Conservation (phyloP, 768 basidiomycete species). For the Phylloporus sp. region DNA sequence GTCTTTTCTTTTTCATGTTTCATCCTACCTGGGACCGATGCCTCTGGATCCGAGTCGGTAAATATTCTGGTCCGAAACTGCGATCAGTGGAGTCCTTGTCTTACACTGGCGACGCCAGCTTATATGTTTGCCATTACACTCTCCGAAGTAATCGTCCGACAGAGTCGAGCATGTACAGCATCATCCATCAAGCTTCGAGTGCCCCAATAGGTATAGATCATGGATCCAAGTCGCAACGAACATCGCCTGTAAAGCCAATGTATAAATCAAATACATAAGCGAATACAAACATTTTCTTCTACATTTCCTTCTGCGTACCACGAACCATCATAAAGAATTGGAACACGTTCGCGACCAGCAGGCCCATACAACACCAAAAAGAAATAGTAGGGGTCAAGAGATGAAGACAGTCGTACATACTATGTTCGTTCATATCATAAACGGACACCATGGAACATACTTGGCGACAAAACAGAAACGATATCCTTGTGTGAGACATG, state of each 20-base stretch:
- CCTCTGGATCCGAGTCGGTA: background rate
- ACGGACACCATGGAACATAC: slow-evolving; percentile 15
- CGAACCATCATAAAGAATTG: background rate
- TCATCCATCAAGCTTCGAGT: no score
- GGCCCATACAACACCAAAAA: slow-evolving; percentile 10
- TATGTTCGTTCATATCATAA: slow-evolving; percentile 28
- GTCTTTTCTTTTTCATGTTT: background rate
- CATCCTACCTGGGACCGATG: background rate
- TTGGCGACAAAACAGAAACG: slow-evolving; percentile 8
- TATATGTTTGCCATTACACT: background rate
- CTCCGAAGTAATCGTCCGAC: background rate
- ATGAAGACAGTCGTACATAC: slow-evolving; percentile 25
- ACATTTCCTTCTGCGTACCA: slow-evolving; percentile 9
- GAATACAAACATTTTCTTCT: slow-evolving; percentile 28
- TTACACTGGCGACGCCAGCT: background rate
- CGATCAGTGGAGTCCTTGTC: background rate
- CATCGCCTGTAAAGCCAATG: slow-evolving; percentile 19
- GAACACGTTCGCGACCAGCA: slow-evolving; percentile 2
- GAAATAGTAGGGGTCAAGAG: background rate
- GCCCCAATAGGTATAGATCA: no score
- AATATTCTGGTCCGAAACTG: background rate
- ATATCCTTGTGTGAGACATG: background rate
- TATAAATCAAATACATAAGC: slow-evolving; percentile 21
- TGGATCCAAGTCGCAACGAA: no score
- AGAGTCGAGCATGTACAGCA: no score